Conservation (phyloP, 176 grass and related monocot genomes). For the Oryza nivara region DNA sequence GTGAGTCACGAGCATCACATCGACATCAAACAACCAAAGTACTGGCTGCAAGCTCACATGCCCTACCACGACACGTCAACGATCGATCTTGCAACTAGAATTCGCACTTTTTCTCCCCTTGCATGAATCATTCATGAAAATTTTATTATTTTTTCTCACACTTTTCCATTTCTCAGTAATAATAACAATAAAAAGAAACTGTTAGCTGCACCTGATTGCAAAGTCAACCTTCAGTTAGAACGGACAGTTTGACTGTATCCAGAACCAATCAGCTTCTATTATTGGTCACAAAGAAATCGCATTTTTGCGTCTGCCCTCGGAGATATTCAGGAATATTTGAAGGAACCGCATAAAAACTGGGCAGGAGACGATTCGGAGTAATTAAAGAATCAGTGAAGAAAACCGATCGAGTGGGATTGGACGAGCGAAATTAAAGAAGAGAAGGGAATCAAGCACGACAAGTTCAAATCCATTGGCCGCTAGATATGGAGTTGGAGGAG, state of each 20-base stretch:
- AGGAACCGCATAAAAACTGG: not conserved
- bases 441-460: not conserved
- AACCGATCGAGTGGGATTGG: not conserved
- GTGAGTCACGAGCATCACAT: conserved; percentile 55
- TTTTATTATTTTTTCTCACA: not conserved
- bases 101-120: conserved; percentile 9
- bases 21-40: conserved; percentile 48
- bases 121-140: conserved; percentile 10
- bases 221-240: not conserved
- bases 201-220: too few relatives aligned
- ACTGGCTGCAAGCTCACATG: conserved; percentile 28
- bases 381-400: not conserved
- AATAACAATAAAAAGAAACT: too few relatives aligned
- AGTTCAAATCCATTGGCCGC: not conserved
- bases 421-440: not conserved
- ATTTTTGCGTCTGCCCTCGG: not conserved
- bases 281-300: not conserved
- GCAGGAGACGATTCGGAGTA: too few relatives aligned
- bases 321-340: not conserved
- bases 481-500: not conserved
- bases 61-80: not conserved
- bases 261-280: not conserved
- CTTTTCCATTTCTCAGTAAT: not conserved
- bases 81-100: conserved; percentile 28
- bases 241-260: too few relatives aligned